These are phyloP conservation scores for Annulohypoxylon bovei DNA, from an alignment of 495 filamentous ascomycete genomes.

Conservation along the genomic window DNA sequence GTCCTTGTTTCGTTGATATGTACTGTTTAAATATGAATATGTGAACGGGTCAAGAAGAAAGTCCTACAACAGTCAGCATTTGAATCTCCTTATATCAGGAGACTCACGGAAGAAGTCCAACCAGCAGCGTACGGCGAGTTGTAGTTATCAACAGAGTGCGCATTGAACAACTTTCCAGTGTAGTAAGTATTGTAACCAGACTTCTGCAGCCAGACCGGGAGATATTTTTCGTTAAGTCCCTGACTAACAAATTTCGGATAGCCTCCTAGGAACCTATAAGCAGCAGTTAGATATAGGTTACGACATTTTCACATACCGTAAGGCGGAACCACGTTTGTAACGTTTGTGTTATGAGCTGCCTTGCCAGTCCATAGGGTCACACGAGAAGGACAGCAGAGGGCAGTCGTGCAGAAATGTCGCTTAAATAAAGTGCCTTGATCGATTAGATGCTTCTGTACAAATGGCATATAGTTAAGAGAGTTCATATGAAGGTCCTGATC, in stretches of 20 bases:
- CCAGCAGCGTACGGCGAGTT: conserved; percentile 65
- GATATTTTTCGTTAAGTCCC: conserved; percentile 72
- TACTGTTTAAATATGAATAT: conserved; percentile 74
- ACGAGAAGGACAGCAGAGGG: conserved; percentile 72
- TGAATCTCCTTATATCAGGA: background rate
- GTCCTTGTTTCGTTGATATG: conserved; percentile 71
- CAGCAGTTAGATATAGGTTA: background rate
- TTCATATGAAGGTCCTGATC: conserved; percentile 72
- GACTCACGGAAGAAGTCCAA: conserved; percentile 59
- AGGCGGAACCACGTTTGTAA: conserved; percentile 73
- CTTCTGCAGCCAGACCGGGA: conserved; percentile 75
- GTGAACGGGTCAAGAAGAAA: conserved; percentile 78
- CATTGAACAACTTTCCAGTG: conserved; percentile 77
- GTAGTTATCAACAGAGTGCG: conserved; percentile 68
- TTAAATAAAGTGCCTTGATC: conserved; percentile 65
- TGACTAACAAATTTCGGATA: conserved; percentile 75
- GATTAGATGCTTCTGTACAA: conserved; percentile 61
- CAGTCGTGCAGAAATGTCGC: conserved; percentile 70
- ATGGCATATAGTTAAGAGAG: conserved; percentile 67
- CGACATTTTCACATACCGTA: conserved; percentile 54
- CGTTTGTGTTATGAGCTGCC: conserved; percentile 78
- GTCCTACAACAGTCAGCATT: conserved; percentile 50
- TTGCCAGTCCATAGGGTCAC: conserved; percentile 73
- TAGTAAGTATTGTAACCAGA: conserved; percentile 80
- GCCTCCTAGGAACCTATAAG: conserved; percentile 57